Conservation (phyloP, 257 asterid species). For the Sherardia arvensis region DNA sequence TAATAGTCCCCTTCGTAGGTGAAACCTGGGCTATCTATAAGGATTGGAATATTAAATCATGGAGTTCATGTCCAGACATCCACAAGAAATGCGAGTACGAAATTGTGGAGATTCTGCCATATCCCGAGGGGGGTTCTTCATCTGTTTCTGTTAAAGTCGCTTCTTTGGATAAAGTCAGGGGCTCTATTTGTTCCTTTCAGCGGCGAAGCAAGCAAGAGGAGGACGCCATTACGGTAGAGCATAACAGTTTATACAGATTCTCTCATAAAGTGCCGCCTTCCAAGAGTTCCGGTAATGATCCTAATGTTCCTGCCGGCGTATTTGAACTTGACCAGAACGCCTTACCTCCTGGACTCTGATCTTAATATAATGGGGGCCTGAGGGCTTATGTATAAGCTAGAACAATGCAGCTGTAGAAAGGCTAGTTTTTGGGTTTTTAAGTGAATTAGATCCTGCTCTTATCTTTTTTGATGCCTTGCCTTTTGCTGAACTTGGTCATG, state of each 20-base stretch:
- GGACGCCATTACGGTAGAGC: background rate
- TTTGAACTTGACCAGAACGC: slow-evolving; percentile 6
- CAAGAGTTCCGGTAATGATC: background rate
- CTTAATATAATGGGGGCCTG: too few relatives aligned
- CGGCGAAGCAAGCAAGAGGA: background rate
- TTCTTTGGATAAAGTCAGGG: slow-evolving; percentile 44
- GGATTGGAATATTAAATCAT: too few relatives aligned
- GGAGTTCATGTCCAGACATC: slow-evolving; percentile 24
- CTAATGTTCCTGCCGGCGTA: too few relatives aligned
- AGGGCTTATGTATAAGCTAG: too few relatives aligned
- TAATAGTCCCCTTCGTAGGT: too few relatives aligned
- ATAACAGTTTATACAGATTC: too few relatives aligned
- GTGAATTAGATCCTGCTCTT: too few relatives aligned
- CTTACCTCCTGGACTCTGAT: background rate
- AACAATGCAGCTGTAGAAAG: too few relatives aligned
- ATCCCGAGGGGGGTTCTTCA: slow-evolving; percentile 21
- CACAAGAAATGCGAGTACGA: slow-evolving; percentile 34
- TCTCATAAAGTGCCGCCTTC: slow-evolving; percentile 1
- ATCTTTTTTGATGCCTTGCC: too few relatives aligned
- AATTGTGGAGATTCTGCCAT: slow-evolving; percentile 45
- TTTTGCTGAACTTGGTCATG: too few relatives aligned
- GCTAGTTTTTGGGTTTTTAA: too few relatives aligned
- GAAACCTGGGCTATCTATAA: slow-evolving; percentile 78
- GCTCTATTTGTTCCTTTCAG: slow-evolving; percentile 16
- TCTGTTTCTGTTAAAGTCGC: slow-evolving; percentile 35